Evolutionary conservation across 2,329 filamentous ascomycete genomes (phyloP), one percentile per base, ranked within the genome.

Genomic region (Epichloe scottii): DNA sequence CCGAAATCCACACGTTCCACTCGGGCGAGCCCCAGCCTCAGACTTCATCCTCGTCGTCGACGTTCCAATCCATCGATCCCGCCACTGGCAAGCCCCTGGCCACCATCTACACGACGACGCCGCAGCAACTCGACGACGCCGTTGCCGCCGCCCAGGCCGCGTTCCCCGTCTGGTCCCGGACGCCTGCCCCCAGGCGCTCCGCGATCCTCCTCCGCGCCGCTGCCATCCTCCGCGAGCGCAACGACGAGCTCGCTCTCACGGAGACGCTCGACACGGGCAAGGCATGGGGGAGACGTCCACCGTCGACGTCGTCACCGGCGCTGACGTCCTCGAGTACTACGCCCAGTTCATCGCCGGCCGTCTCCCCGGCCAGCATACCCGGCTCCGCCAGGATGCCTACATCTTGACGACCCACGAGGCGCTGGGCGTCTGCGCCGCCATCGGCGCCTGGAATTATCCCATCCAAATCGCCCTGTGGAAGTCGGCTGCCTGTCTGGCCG

Each of bases 401-500:
- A 81, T 93, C 38, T 89, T 90, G 67, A 90, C 86, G 11, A 84
- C 81, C 61, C 91, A 93, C 65, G 85, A 87, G 58, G 77, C 89
- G 5, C 71, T 94, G 17, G 89, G 89, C 26, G 87, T 93, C 14
- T 94, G 88, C 64, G 89, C 79, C 14, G 89, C 87, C 52, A 94
- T 94, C 57, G 89, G 88, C 51, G 89, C 89, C 14, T 94, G 88
- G 88, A 94, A 94, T 68, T 94, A 94, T 63, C 89, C 89, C 12
- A 86, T 94, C 56, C 88, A 94, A 66, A 94, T 94, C 57, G 88
- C 88, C 8, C 74, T 94, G 1, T 94, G 88, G 88, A 94, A 94
- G 68, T 89, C 86, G 1, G 87, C 85, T 0, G 86, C 89, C 0
- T 93, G 88, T 59, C 75, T 94, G 14, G 87, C 88, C 3, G 88